These are phyloP conservation scores for Mycena filopes DNA, from an alignment of 768 basidiomycete species.

Conservation along the genomic window DNA sequence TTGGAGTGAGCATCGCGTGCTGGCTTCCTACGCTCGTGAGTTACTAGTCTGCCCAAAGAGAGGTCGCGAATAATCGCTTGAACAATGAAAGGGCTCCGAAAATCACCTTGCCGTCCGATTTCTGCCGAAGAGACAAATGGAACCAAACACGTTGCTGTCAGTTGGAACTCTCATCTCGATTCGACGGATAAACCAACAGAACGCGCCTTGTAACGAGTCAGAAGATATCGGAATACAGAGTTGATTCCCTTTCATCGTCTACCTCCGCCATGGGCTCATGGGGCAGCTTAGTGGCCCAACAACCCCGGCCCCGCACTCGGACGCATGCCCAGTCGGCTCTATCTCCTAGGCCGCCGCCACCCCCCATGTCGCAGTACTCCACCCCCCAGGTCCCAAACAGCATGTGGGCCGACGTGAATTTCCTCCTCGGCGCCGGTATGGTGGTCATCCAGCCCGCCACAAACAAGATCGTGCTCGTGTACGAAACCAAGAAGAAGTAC, in stretches of 20 bases:
- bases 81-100: no score
- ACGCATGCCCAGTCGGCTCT: neutral
- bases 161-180: no score
- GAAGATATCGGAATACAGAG: no score
- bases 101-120: no score
- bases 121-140: no score
- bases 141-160: no score
- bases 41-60: no score
- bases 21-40: no score
- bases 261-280: conserved; percentile 18
- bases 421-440: conserved; percentile 71
- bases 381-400: conserved; percentile 54
- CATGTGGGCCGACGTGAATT: conserved; percentile 60
- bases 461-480: conserved; percentile 61
- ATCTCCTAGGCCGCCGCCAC: no score
- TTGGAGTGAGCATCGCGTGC: no score
- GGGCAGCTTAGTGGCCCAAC: conserved; percentile 12
- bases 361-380: conserved; percentile 51
- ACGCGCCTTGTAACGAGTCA: no score
- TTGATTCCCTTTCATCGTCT: conserved; percentile 11
- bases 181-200: neutral
- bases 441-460: conserved; percentile 71
- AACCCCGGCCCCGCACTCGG: neutral
- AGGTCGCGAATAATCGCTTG: no score
- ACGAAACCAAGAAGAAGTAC: conserved; percentile 47